Conservation (phyloP, 192 early-diverging fungal genomes). For the Chytriomyces sp. region DNA sequence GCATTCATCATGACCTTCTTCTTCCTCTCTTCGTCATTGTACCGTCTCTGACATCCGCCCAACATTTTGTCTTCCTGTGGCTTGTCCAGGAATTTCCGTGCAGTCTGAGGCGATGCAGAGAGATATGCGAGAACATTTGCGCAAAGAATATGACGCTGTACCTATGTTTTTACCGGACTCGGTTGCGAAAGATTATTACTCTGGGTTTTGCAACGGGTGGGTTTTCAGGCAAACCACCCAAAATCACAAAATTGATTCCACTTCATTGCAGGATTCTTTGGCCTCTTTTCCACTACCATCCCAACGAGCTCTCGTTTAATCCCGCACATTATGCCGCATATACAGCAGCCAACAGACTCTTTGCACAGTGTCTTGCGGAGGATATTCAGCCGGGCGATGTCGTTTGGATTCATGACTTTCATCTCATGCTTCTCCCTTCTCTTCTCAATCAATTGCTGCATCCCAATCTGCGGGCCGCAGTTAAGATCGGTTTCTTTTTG, state of each 20-base stretch:
- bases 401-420: slow-evolving; percentile 83
- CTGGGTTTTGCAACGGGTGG: slow-evolving; percentile 92
- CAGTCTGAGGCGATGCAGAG: slow-evolving; percentile 63
- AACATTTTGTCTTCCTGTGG: not conserved
- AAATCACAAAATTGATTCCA: not conserved
- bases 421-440: slow-evolving; percentile 93
- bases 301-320: slow-evolving; percentile 96
- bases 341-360: slow-evolving; percentile 86
- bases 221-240: not conserved
- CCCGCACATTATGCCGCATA: slow-evolving; percentile 95
- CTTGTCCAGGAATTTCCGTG: slow-evolving; percentile 26
- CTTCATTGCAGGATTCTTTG: slow-evolving; percentile 82
- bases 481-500: slow-evolving; percentile 98
- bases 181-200: slow-evolving; percentile 94
- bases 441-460: slow-evolving; percentile 73
- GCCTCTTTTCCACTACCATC: slow-evolving; percentile 99
- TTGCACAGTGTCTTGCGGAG: slow-evolving; percentile 89
- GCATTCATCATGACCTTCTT: slow-evolving; percentile 1
- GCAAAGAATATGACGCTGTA: slow-evolving; percentile 80
- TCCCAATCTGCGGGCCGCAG: slow-evolving; percentile 61
- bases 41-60: not conserved
- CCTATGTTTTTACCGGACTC: slow-evolving; percentile 96
- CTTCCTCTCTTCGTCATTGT: not conserved
- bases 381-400: slow-evolving; percentile 80
- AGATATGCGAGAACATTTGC: slow-evolving; percentile 68